phyloP scores from a whole-genome alignment of 352 stramenopile species.

The Phytophthora sp. region DNA sequence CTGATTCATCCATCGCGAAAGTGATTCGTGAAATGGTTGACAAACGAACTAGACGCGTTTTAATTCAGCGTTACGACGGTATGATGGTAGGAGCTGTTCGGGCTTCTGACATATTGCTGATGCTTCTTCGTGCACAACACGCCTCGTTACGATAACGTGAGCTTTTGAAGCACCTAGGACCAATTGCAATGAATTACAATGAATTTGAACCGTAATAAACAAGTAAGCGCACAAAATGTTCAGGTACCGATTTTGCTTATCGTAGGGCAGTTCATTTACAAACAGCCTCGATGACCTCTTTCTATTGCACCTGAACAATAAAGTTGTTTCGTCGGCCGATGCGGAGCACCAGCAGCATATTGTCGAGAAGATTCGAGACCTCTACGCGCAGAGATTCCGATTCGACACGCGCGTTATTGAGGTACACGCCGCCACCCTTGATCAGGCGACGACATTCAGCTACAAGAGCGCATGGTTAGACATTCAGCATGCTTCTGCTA shows the following conservation, averaged over 20 bases:
- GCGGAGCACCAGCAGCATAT: slow-evolving; percentile 71
- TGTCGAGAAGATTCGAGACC: slow-evolving; percentile 64
- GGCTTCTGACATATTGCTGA: slow-evolving; percentile 52
- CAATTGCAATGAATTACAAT: no score
- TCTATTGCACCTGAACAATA: slow-evolving; percentile 65
- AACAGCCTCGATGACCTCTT: background rate
- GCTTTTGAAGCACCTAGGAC: no score
- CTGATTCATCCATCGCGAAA: slow-evolving; percentile 49
- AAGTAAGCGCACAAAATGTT: background rate
- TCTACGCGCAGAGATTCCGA: slow-evolving; percentile 46
- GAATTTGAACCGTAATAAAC: no score
- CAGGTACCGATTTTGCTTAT: background rate
- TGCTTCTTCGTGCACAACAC: slow-evolving; percentile 65
- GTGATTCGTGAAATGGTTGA: slow-evolving; percentile 55
- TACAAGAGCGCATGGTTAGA: slow-evolving; percentile 29
- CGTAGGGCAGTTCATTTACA: background rate
- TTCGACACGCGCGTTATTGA: slow-evolving; percentile 91
- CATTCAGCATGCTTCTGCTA: no score
- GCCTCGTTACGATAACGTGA: slow-evolving; percentile 20
- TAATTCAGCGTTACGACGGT: slow-evolving; percentile 32
- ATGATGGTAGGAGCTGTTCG: slow-evolving; percentile 45
- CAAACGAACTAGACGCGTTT: slow-evolving; percentile 35
- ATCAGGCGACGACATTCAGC: slow-evolving; percentile 96
- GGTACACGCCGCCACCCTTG: slow-evolving; percentile 94
- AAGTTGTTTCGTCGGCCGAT: slow-evolving; percentile 84